Evolutionary conservation across 768 basidiomycete species (phyloP), one percentile per base, ranked within the genome.

Genomic region (Mycena amicta): DNA sequence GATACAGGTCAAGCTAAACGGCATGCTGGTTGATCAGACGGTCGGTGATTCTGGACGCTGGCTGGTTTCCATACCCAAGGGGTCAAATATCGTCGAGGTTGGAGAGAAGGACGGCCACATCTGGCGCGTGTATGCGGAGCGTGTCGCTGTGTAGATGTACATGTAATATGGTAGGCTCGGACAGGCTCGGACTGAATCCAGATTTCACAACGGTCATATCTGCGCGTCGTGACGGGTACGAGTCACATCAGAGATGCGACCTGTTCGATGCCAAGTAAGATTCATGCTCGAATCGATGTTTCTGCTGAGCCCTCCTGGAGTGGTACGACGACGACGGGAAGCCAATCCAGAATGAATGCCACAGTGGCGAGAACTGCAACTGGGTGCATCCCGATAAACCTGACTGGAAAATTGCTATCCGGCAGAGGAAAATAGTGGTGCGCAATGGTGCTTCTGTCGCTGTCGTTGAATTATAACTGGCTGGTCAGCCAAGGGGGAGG

Each of bases 111-210:
- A 83, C 30, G 88, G 88, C 11, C 69, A 84, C 63, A 70, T 83
- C 25, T 91, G 89, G 89, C 90, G 87, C 70, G 76, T 89, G 23
- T 88, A 88, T 68, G 72, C 86, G 41, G 83, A 86, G 63, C 78
- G 84, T 41, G 57, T 75, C 59, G 70, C 49, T 29, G 64, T 55
- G 39, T 55, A 23, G 47, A 55, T 20, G 6, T 40, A 23, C n/a
- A 33, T 5, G 18, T 31, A n/a, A n/a, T n/a, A n/a, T n/a, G n/a
- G n/a, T n/a, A n/a, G n/a, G n/a, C n/a, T n/a, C n/a, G n/a, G n/a
- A n/a, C n/a, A n/a, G n/a, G n/a, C n/a, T n/a, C n/a, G n/a, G n/a
- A n/a, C n/a, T n/a, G n/a, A n/a, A n/a, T n/a, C n/a, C n/a, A n/a
- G n/a, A n/a, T n/a, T n/a, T n/a, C n/a, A n/a, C n/a, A n/a, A n/a